Conservation (phyloP, 2,329 filamentous ascomycete species). For the Didymosphaeria variabile region DNA sequence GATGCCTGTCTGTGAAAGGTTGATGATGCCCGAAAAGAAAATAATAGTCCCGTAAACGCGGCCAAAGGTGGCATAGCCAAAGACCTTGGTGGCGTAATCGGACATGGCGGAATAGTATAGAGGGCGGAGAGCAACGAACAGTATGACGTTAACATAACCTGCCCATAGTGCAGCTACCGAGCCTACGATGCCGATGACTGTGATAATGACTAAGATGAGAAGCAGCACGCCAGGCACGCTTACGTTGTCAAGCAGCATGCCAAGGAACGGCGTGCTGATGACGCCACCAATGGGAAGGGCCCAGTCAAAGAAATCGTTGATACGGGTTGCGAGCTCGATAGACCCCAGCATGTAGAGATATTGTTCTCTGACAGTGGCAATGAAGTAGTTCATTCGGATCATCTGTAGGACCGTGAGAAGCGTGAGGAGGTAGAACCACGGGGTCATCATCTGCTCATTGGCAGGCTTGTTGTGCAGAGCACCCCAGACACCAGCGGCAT, state of each 20-base stretch:
- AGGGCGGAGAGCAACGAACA: slow-evolving; percentile 85
- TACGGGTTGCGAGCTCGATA: slow-evolving; percentile 64
- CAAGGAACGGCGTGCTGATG: slow-evolving; percentile 83
- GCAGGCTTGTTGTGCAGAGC: slow-evolving; percentile 79
- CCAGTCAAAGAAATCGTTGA: slow-evolving; percentile 86
- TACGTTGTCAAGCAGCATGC: slow-evolving; percentile 77
- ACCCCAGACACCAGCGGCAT: slow-evolving; percentile 81
- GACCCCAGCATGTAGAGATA: slow-evolving; percentile 78
- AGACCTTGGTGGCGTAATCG: slow-evolving; percentile 89
- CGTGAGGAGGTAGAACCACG: slow-evolving; percentile 86
- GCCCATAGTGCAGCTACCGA: slow-evolving; percentile 74
- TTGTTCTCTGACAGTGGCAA: slow-evolving; percentile 84
- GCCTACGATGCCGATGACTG: slow-evolving; percentile 77
- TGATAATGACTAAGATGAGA: slow-evolving; percentile 73
- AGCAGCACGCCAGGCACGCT: slow-evolving; percentile 75
- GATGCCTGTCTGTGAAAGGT: slow-evolving; percentile 80
- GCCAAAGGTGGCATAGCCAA: slow-evolving; percentile 88
- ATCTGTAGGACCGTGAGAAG: slow-evolving; percentile 74
- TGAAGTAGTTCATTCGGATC: slow-evolving; percentile 83
- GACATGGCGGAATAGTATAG: slow-evolving; percentile 91
- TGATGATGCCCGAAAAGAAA: slow-evolving; percentile 81
- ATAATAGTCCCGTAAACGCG: slow-evolving; percentile 91
- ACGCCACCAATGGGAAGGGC: slow-evolving; percentile 84
- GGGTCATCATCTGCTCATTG: slow-evolving; percentile 75
- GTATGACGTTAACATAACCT: slow-evolving; percentile 76